Evolutionary conservation across 192 early-diverging fungal genomes (phyloP).

Genomic region (Coemansia sp.): DNA sequence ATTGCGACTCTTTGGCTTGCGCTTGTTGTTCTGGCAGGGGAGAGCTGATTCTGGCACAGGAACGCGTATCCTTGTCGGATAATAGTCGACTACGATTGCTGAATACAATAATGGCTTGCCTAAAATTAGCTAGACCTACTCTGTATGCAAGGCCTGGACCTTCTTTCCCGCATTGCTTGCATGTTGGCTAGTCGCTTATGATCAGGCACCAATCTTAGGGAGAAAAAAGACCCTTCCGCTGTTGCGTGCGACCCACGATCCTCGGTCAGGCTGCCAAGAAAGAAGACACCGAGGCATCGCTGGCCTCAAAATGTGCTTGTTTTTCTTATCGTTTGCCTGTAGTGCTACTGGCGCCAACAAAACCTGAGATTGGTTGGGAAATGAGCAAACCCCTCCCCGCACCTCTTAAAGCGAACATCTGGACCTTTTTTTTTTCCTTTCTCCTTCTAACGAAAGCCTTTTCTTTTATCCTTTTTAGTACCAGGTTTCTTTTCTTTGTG

Average conservation of each 20-base stretch:
- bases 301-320: too few species aligned
- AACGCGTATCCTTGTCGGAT: neutral
- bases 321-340: too few species aligned
- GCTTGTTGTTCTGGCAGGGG: neutral
- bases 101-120: neutral
- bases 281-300: too few species aligned
- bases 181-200: too few species aligned
- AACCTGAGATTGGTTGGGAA: neutral
- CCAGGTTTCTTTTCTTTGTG: neutral
- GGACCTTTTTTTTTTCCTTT: slow-evolving; percentile 1
- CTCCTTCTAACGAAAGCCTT: neutral
- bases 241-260: too few species aligned
- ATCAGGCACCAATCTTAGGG: too few species aligned
- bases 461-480: neutral
- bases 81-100: neutral
- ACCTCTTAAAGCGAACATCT: neutral
- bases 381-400: neutral
- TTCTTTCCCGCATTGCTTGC: too few species aligned
- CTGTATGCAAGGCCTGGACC: too few species aligned
- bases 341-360: too few species aligned
- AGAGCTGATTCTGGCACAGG: neutral
- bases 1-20: neutral
- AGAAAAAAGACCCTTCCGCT: too few species aligned
- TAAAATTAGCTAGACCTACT: neutral
- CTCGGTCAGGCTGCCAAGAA: too few species aligned